Base-by-base conservation (phyloP, 2,329 filamentous ascomycete genomes). In the Talaromyces sp. region DNA sequence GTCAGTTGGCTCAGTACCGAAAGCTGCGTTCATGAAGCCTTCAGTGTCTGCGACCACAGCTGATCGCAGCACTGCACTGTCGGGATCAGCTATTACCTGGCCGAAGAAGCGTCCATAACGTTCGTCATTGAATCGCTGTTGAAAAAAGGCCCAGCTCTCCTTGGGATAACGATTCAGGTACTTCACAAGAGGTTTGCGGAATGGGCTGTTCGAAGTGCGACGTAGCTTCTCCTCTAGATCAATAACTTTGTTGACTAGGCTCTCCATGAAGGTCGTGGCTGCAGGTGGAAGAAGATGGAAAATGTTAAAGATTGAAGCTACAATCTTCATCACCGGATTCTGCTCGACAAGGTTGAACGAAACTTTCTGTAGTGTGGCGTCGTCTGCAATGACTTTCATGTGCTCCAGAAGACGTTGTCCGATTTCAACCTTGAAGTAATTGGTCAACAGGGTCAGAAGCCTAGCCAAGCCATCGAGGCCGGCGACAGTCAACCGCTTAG, bases 341-440 rank as follows among this genome's bases (percentile, higher is more conserved):
- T 98, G 93, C 76, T 99, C 96, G 66, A 98, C 92, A 70, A 97
- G 89, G 1, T 90, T 93, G 77, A 99, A 99, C 0, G 94, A 97
- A 1, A 95, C 91, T 72, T 93, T 92, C 75, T 98, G 93, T 70
- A 98, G 81, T 15, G 88, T 85, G 61, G 83, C 85, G 2, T 91
- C 86, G 66, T 97, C 93, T 1, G 94, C 93, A 69, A 99, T 93
- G 11, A 89, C 87, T 74, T 94, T 94, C 78, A 97, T 90, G 72
- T 99, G 95, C 69, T 98, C 94, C 10, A 99, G 83, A n/a, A 99
- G 81, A 27, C 95, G 88, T 25, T 92, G 87, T 6, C 95, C 96
- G 63, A 99, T 99, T 75, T 99, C 95, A 0, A 98, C 93, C 79
- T 99, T 99, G 80, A 99, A 99, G 77, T 99, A 99, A 67, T 95